These are phyloP conservation scores for Backusella australiensis DNA, from an alignment of 192 early-diverging fungal genomes.

Conservation along the genomic window DNA sequence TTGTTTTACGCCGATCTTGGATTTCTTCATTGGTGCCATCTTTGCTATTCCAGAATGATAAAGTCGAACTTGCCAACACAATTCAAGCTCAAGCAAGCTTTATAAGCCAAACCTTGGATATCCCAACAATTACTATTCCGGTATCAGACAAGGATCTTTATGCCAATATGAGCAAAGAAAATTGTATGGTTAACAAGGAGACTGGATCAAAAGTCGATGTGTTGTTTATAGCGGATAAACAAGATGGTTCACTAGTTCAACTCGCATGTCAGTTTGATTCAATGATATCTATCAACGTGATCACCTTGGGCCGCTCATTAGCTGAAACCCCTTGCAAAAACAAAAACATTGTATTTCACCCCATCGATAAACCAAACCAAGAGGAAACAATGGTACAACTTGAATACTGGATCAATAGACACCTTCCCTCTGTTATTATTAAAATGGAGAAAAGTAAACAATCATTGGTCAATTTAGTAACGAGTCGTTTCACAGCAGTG, in stretches of 20 bases:
- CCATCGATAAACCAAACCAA: background rate
- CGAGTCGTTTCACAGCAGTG: background rate
- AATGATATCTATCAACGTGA: background rate
- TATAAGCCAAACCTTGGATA: conserved; percentile 38
- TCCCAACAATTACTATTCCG: conserved; percentile 40
- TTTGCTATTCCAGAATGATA: background rate
- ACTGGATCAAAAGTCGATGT: background rate
- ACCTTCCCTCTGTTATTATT: background rate
- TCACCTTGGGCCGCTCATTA: background rate
- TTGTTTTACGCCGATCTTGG: background rate
- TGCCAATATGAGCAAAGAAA: background rate
- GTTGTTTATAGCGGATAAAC: background rate
- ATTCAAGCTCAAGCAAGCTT: background rate
- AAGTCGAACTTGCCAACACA: background rate
- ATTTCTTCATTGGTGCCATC: background rate
- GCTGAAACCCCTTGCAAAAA: background rate
- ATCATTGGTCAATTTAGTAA: background rate
- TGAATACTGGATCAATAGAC: background rate
- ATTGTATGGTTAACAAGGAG: background rate
- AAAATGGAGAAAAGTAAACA: background rate
- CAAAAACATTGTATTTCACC: background rate
- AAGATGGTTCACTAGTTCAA: background rate
- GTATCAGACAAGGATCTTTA: conserved; percentile 35
- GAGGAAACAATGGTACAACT: background rate
- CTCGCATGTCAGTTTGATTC: background rate